These are phyloP conservation scores for Trichoderma citrinoviride DNA, from an alignment of 2,329 filamentous ascomycete genomes.

Conservation along the genomic window DNA sequence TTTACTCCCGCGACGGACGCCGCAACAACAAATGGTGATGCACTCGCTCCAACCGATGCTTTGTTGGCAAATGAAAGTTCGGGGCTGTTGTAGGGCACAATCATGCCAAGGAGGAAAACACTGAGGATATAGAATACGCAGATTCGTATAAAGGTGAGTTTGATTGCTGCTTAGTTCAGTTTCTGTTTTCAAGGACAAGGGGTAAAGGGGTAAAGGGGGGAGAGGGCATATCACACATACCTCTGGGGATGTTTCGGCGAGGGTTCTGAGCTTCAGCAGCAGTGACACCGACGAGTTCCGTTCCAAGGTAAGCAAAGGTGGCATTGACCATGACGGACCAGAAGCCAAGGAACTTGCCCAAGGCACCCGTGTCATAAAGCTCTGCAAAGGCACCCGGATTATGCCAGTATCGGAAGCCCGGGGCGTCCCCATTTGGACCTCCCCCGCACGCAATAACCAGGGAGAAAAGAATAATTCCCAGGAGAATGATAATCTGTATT, in stretches of 20 bases:
- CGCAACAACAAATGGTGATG: slow-evolving; percentile 72
- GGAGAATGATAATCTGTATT: too few species aligned
- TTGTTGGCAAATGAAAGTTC: slow-evolving; percentile 59
- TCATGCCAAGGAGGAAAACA: slow-evolving; percentile 72
- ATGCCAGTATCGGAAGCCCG: slow-evolving; percentile 66
- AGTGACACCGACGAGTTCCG: slow-evolving; percentile 74
- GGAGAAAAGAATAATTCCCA: slow-evolving; percentile 61
- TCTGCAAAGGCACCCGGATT: slow-evolving; percentile 50
- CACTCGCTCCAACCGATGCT: slow-evolving; percentile 39
- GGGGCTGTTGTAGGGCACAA: slow-evolving; percentile 67
- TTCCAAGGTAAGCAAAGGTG: slow-evolving; percentile 75
- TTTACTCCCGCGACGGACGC: slow-evolving; percentile 63
- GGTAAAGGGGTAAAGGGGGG: too few species aligned
- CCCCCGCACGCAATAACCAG: slow-evolving; percentile 64
- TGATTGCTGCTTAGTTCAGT: slow-evolving; percentile 54
- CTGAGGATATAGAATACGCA: slow-evolving; percentile 75
- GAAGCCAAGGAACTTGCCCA: slow-evolving; percentile 58
- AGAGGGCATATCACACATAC: not conserved
- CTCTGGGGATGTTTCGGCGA: slow-evolving; percentile 67
- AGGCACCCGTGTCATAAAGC: slow-evolving; percentile 29
- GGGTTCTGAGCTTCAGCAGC: slow-evolving; percentile 79
- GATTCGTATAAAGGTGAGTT: slow-evolving; percentile 78
- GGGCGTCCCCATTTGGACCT: slow-evolving; percentile 59
- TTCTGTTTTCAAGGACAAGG: not conserved
- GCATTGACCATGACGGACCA: slow-evolving; percentile 73